Conservation (phyloP, 108 stramenopile species). For the Cyclotella sp. region DNA sequence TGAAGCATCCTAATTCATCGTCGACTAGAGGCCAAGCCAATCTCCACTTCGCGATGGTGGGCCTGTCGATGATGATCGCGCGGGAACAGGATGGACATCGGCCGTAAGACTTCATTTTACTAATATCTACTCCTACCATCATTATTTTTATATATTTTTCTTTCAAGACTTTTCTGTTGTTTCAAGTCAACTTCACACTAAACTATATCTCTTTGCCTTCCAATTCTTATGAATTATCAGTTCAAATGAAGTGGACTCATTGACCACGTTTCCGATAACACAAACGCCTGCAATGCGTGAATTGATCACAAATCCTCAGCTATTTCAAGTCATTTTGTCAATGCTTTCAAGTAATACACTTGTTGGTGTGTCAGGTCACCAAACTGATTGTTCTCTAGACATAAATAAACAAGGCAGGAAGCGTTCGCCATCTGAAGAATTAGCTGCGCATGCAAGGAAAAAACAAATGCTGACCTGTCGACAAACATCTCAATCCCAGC, state of each 20-base stretch:
- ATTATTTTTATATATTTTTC: too few relatives aligned
- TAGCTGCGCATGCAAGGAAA: not conserved
- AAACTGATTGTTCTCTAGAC: not conserved
- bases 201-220: not conserved
- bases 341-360: not conserved
- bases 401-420: slow-evolving; percentile 16
- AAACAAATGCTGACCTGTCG: slow-evolving; percentile 17
- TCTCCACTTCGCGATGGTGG: slow-evolving; percentile 11
- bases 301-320: slow-evolving; percentile 19
- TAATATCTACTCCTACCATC: too few relatives aligned
- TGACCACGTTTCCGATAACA: not conserved
- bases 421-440: slow-evolving; percentile 35
- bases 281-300: slow-evolving; percentile 25
- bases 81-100: too few relatives aligned
- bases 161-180: too few relatives aligned
- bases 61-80: not conserved
- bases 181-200: too few relatives aligned
- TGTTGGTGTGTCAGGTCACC: not conserved
- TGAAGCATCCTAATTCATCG: not conserved
- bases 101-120: too few relatives aligned
- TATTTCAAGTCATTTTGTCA: slow-evolving; percentile 21
- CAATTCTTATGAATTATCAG: not conserved
- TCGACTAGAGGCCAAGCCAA: slow-evolving; percentile 8
- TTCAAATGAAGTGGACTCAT: not conserved
- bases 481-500: not conserved